Evolutionary conservation across 371 early-diverging fungal genomes (phyloP).

Genomic region (Entomophthora muscae): DNA sequence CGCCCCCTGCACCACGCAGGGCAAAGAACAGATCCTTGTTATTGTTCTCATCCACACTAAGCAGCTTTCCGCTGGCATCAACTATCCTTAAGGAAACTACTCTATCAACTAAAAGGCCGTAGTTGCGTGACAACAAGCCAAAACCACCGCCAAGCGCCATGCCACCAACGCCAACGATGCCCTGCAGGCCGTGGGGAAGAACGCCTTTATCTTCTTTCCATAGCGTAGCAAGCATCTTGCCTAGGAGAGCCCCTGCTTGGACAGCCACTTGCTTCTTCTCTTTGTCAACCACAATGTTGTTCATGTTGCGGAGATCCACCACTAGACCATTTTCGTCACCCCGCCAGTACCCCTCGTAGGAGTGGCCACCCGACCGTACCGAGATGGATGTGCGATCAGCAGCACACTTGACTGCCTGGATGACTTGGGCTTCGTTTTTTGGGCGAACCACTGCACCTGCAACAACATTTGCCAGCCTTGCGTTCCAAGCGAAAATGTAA

Average conservation of each 20-base stretch:
- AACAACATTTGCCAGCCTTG: neutral
- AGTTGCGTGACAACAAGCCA: too few relatives aligned
- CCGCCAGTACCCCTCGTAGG: too few relatives aligned
- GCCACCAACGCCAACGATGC: slow-evolving; percentile 4
- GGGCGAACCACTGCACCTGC: neutral
- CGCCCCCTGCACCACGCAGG: too few relatives aligned
- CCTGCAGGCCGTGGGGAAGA: neutral
- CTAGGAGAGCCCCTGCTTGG: too few relatives aligned
- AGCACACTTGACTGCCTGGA: slow-evolving; percentile 19
- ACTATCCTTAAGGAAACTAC: too few relatives aligned
- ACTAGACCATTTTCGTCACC: slow-evolving; percentile 8
- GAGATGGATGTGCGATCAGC: slow-evolving; percentile 10
- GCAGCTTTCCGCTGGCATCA: too few relatives aligned
- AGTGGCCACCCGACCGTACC: slow-evolving; percentile 10
- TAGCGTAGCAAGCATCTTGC: slow-evolving; percentile 1
- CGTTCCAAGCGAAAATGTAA: neutral
- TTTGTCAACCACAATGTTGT: neutral
- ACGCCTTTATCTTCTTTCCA: neutral
- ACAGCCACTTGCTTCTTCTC: slow-evolving; percentile 9
- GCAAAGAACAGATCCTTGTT: too few relatives aligned
- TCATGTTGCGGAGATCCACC: too few relatives aligned
- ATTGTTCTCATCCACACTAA: too few relatives aligned
- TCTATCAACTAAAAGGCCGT: too few relatives aligned
- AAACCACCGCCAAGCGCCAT: too few relatives aligned
- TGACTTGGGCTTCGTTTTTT: neutral